Percentiles rank a stretch among this genome's conserved stretches.
Conservation (phyloP, 2,329 filamentous ascomycete species). For the Colletotrichum spaethianum region DNA sequence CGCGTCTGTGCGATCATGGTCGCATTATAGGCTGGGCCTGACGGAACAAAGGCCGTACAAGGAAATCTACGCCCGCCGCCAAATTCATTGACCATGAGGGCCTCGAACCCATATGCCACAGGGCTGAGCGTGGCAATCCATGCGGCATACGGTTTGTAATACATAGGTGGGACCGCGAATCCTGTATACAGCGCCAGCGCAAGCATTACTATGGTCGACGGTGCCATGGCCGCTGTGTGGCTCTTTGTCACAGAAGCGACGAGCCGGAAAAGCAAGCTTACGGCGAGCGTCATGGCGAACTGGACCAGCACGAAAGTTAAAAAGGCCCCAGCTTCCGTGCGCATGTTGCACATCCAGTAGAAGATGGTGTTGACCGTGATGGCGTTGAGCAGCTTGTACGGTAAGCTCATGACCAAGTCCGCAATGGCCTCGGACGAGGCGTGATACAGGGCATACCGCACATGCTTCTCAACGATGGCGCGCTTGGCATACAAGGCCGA, state of each 20-base stretch:
- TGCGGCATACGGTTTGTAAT: slow-evolving; percentile 18
- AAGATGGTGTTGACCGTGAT: slow-evolving; percentile 63
- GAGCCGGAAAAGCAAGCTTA: slow-evolving; percentile 76
- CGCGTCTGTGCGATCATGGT: slow-evolving; percentile 1
- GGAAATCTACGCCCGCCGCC: slow-evolving; percentile 28
- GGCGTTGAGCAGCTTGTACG: slow-evolving; percentile 64
- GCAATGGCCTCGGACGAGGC: slow-evolving; percentile 54
- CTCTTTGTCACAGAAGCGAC: slow-evolving; percentile 74
- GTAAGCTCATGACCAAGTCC: slow-evolving; percentile 57
- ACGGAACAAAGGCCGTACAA: slow-evolving; percentile 24
- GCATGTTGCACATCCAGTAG: slow-evolving; percentile 52
- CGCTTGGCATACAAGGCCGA: slow-evolving; percentile 49
- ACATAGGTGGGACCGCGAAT: slow-evolving; percentile 35
- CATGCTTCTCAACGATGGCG: slow-evolving; percentile 51
- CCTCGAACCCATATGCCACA: slow-evolving; percentile 36
- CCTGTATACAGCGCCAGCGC: slow-evolving; percentile 29
- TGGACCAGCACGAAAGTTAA: slow-evolving; percentile 77
- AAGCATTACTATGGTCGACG: slow-evolving; percentile 29
- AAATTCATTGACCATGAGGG: slow-evolving; percentile 39
- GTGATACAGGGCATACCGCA: slow-evolving; percentile 50
- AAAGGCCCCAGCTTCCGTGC: slow-evolving; percentile 58
- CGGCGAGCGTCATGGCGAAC: slow-evolving; percentile 69
- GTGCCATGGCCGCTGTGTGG: slow-evolving; percentile 28
- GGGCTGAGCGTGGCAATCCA: slow-evolving; percentile 37
- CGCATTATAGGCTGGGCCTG: slow-evolving; percentile 42